Evolutionary conservation across 352 stramenopile genomes (phyloP), one percentile per base, ranked within the genome.

Genomic region (Phytophthora niederhauseri): DNA sequence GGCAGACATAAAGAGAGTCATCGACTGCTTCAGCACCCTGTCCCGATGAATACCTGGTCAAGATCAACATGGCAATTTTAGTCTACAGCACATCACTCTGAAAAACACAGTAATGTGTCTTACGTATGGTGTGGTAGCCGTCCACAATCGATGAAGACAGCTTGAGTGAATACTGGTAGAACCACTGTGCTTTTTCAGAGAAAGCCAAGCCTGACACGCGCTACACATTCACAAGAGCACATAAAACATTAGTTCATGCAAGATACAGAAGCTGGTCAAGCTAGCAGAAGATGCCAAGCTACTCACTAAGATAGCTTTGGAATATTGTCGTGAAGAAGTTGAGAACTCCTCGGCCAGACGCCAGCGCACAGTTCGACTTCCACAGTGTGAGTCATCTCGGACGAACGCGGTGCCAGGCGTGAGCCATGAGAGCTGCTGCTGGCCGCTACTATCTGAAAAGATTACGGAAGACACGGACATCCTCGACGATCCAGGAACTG

Each of bases 11-110:
- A 95, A 79, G 4, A 93, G 70, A 20, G 78, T 50, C 64, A 91
- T 78, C 6, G 82, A 92, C 45, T 95, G 80, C 51, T 92, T 82
- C 43, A 95, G 67, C 14, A 95, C 73, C 28, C 76, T 80, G n/a
- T 93, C 72, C 0, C 85, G 84, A 41, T 88, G 70, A 48, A 95
- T 77, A 30, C 77, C 85, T 93, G 28, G n/a, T 22, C 52, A 28
- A 48, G 2, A 48, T 30, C 4, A 43, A 24, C 34, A 48, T 22
- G 8, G 22, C 7, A 49, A 45, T 28, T 45, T 31, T 31, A n/a
- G 17, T 8, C 20, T 30, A 6, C 7, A 24, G 14, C 9, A 43
- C 7, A 24, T 20, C 9, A 43, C 15, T 36, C 17, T 20, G 17
- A 17, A 30, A 4, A 36, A 41, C n/a, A 46, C 6, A 38, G 9